Conservation (phyloP, 2,329 filamentous ascomycete species). For the Pseudocercospora fijiensis region DNA sequence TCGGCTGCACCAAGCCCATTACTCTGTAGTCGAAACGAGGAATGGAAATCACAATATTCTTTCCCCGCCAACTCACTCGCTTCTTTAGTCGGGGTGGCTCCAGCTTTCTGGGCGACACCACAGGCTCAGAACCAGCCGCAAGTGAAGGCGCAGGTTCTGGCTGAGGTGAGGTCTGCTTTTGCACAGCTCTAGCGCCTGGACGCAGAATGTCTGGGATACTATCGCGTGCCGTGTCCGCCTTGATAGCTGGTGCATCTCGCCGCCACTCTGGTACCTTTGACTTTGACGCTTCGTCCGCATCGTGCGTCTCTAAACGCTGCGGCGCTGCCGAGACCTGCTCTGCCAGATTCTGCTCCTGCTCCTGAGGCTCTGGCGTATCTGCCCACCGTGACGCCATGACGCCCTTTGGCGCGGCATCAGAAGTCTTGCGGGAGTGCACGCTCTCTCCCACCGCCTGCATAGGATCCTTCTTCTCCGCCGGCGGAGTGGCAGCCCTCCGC, state of each 20-base stretch:
- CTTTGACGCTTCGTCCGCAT: neutral
- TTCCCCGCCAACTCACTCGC: conserved; percentile 48
- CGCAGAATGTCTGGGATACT: neutral
- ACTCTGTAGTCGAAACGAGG: conserved; percentile 45
- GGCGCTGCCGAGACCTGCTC: conserved; percentile 9
- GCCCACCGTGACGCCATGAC: conserved; percentile 34
- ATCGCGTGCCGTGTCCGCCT: neutral
- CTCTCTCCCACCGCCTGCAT: conserved; percentile 5
- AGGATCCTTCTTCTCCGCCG: conserved; percentile 17
- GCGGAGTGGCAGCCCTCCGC: conserved; percentile 29
- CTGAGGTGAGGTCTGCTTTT: neutral
- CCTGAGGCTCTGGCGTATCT: conserved; percentile 26
- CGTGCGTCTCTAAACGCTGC: neutral
- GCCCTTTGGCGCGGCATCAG: conserved; percentile 24
- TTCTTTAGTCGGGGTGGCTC: conserved; percentile 44
- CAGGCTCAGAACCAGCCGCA: neutral
- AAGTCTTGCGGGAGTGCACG: neutral
- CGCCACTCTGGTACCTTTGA: conserved; percentile 15
- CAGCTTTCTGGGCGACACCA: conserved; percentile 22
- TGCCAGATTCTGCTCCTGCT: conserved; percentile 13
- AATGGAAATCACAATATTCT: conserved; percentile 48
- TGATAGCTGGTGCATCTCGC: conserved; percentile 1
- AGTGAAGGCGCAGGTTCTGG: neutral
- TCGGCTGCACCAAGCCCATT: conserved; percentile 45
- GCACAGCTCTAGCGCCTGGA: neutral